These are phyloP conservation scores for Paecilomyces niveus DNA, from an alignment of 2,329 filamentous ascomycete species.

Conservation along the genomic window DNA sequence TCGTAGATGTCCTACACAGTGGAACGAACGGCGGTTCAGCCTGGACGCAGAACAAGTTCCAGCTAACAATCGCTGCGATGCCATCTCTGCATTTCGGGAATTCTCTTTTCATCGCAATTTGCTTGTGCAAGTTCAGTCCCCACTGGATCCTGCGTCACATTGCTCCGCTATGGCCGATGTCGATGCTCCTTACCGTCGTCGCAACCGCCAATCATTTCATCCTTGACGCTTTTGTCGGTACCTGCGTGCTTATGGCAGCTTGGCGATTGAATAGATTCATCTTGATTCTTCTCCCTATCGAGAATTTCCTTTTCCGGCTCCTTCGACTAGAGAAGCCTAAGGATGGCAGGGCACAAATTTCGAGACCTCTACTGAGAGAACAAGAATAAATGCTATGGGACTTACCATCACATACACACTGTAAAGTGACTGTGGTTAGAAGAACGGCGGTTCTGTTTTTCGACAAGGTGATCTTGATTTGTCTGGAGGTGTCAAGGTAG, in stretches of 20 bases:
- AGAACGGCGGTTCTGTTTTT: background rate
- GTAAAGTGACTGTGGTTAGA: background rate
- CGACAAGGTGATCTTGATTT: too few species aligned
- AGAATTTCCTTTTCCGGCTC: slow-evolving; percentile 12
- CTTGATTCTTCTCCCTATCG: slow-evolving; percentile 16
- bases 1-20: slow-evolving; percentile 40
- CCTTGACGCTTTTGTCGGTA: slow-evolving; percentile 59
- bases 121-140: slow-evolving; percentile 32
- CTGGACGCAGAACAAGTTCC: slow-evolving; percentile 42
- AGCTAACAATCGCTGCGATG: slow-evolving; percentile 45
- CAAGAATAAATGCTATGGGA: background rate
- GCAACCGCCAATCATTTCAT: slow-evolving; percentile 63
- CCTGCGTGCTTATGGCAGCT: slow-evolving; percentile 22
- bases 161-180: slow-evolving; percentile 37
- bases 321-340: slow-evolving; percentile 17
- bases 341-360: background rate
- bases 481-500: too few species aligned
- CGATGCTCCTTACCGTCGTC: slow-evolving; percentile 51
- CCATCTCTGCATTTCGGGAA: slow-evolving; percentile 43
- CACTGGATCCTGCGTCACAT: slow-evolving; percentile 30
- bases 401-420: background rate
- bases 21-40: slow-evolving; percentile 11
- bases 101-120: slow-evolving; percentile 21
- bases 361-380: background rate
- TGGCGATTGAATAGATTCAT: slow-evolving; percentile 15